A percentile compares a stretch with the other conserved stretches of the same genome.
phyloP scores from a whole-genome alignment of 2,329 filamentous ascomycete genomes.

The Amauroascus verrucosus region DNA sequence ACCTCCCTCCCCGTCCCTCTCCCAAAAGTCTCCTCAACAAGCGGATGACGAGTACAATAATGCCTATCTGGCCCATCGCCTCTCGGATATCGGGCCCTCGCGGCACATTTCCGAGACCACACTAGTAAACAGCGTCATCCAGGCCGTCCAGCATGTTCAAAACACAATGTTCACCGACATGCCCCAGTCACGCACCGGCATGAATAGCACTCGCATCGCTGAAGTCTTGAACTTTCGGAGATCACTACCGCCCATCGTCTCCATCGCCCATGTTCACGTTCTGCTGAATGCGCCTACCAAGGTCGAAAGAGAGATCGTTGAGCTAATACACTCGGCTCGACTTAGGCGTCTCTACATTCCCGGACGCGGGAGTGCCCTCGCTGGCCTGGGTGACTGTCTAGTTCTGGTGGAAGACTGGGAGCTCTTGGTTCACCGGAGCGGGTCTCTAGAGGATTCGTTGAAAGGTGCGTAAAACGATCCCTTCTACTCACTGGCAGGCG shows the following conservation, averaged over 20 bases:
- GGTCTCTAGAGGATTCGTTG: constrained; percentile 25
- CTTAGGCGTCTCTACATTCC: constrained; percentile 48
- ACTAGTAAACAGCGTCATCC: constrained; percentile 40
- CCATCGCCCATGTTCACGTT: constrained; percentile 51
- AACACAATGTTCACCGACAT: constrained; percentile 47
- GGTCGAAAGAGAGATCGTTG: constrained; percentile 51
- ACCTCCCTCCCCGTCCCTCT: constrained; percentile 16
- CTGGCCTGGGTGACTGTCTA: constrained; percentile 49
- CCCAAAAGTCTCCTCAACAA: constrained; percentile 6
- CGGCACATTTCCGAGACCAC: constrained; percentile 40
- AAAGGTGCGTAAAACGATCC: constrained; percentile 25
- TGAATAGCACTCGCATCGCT: constrained; percentile 52
- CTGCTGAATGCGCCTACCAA: constrained; percentile 46
- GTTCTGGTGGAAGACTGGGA: constrained; percentile 47
- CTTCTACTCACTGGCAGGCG: neutral
- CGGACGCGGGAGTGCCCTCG: constrained; percentile 46
- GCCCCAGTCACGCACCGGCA: constrained; percentile 46
- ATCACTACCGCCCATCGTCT: constrained; percentile 48
- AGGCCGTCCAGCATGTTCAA: constrained; percentile 45
- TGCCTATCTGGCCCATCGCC: constrained; percentile 22
- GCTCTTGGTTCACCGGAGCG: constrained; percentile 29
- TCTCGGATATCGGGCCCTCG: constrained; percentile 45
- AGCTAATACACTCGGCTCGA: constrained; percentile 41
- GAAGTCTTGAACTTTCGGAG: constrained; percentile 49
- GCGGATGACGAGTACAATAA: constrained; percentile 21